These are phyloP conservation scores for Dactylis glomerata DNA, from an alignment of 176 grass and related monocot species.

Conservation along the genomic window DNA sequence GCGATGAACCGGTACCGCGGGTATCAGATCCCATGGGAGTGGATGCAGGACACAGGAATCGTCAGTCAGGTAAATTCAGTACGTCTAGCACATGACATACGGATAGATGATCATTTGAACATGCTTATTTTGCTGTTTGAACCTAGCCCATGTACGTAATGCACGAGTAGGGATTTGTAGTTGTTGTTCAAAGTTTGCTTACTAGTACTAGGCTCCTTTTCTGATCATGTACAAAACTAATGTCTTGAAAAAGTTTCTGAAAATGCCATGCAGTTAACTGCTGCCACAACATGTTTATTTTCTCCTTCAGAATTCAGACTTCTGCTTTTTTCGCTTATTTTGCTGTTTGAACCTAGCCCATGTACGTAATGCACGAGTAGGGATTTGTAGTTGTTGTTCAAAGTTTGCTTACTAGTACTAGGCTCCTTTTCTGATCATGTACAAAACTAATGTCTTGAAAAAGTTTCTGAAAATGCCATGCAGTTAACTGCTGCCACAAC, in stretches of 20 bases:
- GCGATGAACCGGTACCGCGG: constrained; percentile 63
- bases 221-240: neutral
- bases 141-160: neutral
- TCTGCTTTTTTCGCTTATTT: too few relatives aligned
- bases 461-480: neutral
- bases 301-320: neutral
- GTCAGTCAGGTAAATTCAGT: constrained; percentile 67
- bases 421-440: neutral
- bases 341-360: too few relatives aligned
- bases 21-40: constrained; percentile 87
- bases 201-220: neutral
- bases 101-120: neutral
- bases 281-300: neutral
- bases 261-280: neutral
- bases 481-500: neutral
- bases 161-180: neutral
- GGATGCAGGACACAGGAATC: constrained; percentile 89
- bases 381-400: too few relatives aligned
- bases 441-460: neutral
- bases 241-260: neutral
- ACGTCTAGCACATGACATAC: neutral
- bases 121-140: neutral
- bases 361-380: too few relatives aligned
- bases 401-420: too few relatives aligned
- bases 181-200: neutral